Percentiles rank a stretch among this genome's conserved stretches.
Evolutionary conservation across 208 protist genomes (phyloP).

Genomic region (Crithidia bombi): DNA sequence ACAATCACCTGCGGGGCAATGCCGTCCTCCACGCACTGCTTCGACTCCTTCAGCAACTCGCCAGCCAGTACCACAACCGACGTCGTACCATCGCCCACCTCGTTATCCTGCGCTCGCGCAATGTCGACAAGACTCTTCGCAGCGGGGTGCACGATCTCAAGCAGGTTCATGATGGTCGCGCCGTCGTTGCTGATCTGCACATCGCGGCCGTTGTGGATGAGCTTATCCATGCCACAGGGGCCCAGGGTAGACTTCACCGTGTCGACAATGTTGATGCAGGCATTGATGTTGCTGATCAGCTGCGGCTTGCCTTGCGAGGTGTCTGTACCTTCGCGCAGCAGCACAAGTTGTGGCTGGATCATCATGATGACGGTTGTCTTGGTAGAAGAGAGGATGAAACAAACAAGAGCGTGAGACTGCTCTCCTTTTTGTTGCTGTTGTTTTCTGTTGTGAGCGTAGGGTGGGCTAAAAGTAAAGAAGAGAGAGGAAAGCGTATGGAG

Average conservation of each 20-base stretch:
- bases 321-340: slow-evolving; percentile 99
- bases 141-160: slow-evolving; percentile 99
- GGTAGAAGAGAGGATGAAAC: not conserved
- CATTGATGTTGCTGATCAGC: slow-evolving; percentile 99
- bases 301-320: slow-evolving; percentile 99
- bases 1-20: slow-evolving; percentile 99
- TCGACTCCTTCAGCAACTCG: slow-evolving; percentile 98
- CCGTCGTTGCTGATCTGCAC: slow-evolving; percentile 99
- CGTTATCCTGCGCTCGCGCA: slow-evolving; percentile 97
- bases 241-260: slow-evolving; percentile 96
- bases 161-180: slow-evolving; percentile 99
- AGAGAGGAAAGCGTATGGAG: not conserved
- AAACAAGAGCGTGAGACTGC: too few relatives aligned
- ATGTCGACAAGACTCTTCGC: slow-evolving; percentile 99
- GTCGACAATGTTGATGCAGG: slow-evolving; percentile 96
- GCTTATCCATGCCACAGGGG: slow-evolving; percentile 99
- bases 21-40: slow-evolving; percentile 99
- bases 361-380: slow-evolving; percentile 40
- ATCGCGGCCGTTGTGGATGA: slow-evolving; percentile 96
- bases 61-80: slow-evolving; percentile 99
- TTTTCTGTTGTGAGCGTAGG: too few relatives aligned
- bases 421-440: too few relatives aligned
- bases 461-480: too few relatives aligned
- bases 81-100: slow-evolving; percentile 99
- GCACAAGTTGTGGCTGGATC: slow-evolving; percentile 98